phyloP scores from a whole-genome alignment of 306 rosid species.

The Sophora flavescens region DNA sequence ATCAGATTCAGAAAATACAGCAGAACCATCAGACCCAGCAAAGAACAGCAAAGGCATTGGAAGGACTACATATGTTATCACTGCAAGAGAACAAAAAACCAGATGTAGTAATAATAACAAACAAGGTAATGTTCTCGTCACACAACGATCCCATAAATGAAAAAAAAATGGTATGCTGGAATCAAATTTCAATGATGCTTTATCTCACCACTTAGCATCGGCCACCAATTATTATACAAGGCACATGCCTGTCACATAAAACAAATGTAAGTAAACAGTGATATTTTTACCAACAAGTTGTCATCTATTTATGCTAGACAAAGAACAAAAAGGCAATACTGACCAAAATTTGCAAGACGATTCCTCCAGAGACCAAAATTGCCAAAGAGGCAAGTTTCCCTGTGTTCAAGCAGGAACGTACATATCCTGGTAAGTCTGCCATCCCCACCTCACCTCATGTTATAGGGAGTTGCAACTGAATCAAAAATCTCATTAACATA shows the following conservation, averaged over 20 bases:
- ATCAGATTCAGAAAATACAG: conserved; percentile 67
- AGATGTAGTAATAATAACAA: conserved; percentile 7
- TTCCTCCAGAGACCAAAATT: conserved; percentile 85
- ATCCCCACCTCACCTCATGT: conserved; percentile 69
- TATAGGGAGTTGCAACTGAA: conserved; percentile 58
- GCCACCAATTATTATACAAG: conserved; percentile 96
- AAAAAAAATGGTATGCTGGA: background rate
- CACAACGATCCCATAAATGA: background rate
- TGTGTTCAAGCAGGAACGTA: conserved; percentile 71
- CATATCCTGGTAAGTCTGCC: conserved; percentile 82
- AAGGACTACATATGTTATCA: conserved; percentile 78
- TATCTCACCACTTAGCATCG: conserved; percentile 86
- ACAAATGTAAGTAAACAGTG: conserved; percentile 38
- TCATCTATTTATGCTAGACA: conserved; percentile 22
- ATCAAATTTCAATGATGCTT: conserved; percentile 19
- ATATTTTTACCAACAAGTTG: conserved; percentile 5
- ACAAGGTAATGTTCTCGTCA: conserved; percentile 8
- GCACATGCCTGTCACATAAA: conserved; percentile 86
- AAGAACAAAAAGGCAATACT: conserved; percentile 46
- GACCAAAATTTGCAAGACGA: conserved; percentile 90
- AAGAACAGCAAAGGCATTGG: conserved; percentile 89
- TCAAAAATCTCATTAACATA: conserved; percentile 23
- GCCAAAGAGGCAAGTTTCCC: conserved; percentile 84
- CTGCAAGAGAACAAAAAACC: conserved; percentile 62
- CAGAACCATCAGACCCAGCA: conserved; percentile 67